These are phyloP conservation scores for Symmetrospora coprosmae DNA, from an alignment of 768 basidiomycete genomes.

Conservation along the genomic window DNA sequence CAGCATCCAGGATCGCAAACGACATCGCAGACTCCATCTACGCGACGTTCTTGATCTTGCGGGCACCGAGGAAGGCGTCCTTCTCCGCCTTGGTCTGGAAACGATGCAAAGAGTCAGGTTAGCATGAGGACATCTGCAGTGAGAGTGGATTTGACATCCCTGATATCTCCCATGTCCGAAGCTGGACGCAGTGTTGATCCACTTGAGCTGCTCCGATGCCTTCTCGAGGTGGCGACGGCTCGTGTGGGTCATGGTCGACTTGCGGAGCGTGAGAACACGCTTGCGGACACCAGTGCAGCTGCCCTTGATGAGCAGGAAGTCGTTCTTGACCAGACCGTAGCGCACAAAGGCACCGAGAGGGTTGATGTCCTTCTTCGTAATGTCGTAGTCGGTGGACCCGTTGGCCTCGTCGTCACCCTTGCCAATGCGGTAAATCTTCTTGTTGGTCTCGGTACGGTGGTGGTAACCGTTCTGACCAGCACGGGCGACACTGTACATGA, in stretches of 20 bases:
- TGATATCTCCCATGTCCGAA: conserved; percentile 95
- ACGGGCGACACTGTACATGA: conserved; percentile 99
- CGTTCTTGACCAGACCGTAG: conserved; percentile 97
- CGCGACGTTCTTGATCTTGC: conserved; percentile 42
- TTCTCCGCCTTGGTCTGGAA: conserved; percentile 98
- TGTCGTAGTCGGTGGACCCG: conserved; percentile 86
- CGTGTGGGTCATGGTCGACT: conserved; percentile 91
- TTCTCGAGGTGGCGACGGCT: conserved; percentile 93
- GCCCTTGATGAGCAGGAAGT: conserved; percentile 82
- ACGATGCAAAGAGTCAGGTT: conserved; percentile 66
- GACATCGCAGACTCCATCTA: too few relatives aligned
- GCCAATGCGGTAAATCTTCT: conserved; percentile 95
- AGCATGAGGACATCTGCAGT: neutral
- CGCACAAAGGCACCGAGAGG: conserved; percentile 99
- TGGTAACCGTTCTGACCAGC: conserved; percentile 91
- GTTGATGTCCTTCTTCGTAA: conserved; percentile 70
- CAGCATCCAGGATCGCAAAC: too few relatives aligned
- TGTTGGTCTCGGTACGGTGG: conserved; percentile 85
- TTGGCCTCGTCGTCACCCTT: conserved; percentile 60
- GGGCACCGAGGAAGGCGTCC: conserved; percentile 58
- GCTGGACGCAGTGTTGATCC: conserved; percentile 96
- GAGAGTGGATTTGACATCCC: too few relatives aligned
- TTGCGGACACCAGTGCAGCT: conserved; percentile 92
- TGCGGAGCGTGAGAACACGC: conserved; percentile 92
- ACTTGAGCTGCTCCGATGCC: conserved; percentile 67